Evolutionary conservation across 164 flowering plant genomes (phyloP).

Genomic region (Malania oleifera): DNA sequence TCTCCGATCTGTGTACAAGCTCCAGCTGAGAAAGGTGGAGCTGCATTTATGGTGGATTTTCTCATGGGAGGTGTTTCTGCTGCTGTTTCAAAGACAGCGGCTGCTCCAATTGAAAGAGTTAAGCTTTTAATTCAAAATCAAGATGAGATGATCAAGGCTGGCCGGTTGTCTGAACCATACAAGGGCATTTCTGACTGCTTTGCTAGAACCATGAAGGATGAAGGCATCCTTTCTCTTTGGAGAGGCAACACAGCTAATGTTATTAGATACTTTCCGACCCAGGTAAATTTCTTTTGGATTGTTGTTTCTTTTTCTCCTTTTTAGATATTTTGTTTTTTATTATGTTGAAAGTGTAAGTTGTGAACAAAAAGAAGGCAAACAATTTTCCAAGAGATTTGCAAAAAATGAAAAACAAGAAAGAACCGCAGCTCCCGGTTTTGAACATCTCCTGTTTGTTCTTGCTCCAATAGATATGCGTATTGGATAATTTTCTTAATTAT

Average conservation of each 20-base stretch:
- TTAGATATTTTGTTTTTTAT: background rate
- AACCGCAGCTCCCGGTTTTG: no score
- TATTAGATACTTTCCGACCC: slow-evolving; percentile 61
- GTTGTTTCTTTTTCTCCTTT: background rate
- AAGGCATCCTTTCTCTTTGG: slow-evolving; percentile 51
- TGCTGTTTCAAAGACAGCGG: slow-evolving; percentile 57
- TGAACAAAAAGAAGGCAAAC: no score
- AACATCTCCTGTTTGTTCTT: no score
- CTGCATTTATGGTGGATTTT: slow-evolving; percentile 38
- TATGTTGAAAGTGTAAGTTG: background rate
- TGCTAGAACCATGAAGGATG: slow-evolving; percentile 49
- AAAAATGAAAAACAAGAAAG: no score
- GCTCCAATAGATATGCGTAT: no score
- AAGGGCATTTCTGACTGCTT: slow-evolving; percentile 52
- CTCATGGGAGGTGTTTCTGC: slow-evolving; percentile 60
- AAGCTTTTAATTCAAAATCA: slow-evolving; percentile 56
- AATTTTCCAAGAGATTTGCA: no score
- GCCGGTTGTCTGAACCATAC: slow-evolving; percentile 53
- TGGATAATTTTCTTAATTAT: no score
- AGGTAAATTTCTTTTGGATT: slow-evolving; percentile 24
- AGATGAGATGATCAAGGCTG: slow-evolving; percentile 49
- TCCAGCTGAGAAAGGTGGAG: slow-evolving; percentile 35
- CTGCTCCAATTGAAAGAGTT: slow-evolving; percentile 64
- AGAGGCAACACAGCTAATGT: slow-evolving; percentile 56
- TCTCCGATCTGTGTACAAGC: slow-evolving; percentile 38